Base-by-base conservation (phyloP, 2,329 filamentous ascomycete genomes). In the Aspergillus versicolor region DNA sequence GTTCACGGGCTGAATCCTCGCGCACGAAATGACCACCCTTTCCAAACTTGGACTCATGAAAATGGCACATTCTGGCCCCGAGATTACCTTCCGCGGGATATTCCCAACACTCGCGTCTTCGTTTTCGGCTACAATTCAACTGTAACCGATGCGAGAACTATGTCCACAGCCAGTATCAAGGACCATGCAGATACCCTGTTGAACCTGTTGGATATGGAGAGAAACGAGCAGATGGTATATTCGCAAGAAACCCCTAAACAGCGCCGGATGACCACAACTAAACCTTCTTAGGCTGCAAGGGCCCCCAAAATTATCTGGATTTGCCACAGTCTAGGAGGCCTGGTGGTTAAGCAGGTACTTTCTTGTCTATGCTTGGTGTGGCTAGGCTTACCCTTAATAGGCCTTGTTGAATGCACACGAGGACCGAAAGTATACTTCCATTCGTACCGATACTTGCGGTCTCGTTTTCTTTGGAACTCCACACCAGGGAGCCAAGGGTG, bases 381-480 rank as follows among this genome's bases (percentile, higher is more conserved):
- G 7, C 9, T 32, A n/a, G 34, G 7, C 38, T 43, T 15, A 37
- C 19, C 19, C 21, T 11, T 5, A 13, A 32, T 15, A 73, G 69
- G 70, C 70, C 2, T 60, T 73, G 9, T 56, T 73, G 2, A 71
- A 73, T 45, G 70, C 70, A 9, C 70, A 71, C 30, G 70, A 71
- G 61, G 70, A 73, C 49, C 65, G 69, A 3, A 72, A 69, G 46
- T 73, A 73, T 43, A 65, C 63, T 5, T 61, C 68, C 1, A 73
- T 74, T 37, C 66, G 69, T 24, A 67, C 58, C 9, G 65, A 70
- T 5, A 74, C 71, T 15, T 66, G 63, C 5, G 71, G 71, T 1
- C 63, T 74, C 1, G 68, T 73, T 4, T 74, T 74, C 58, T 68
- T 74, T 27, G 70, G 70, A 3, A 72, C 69, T 24, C 71, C 71